Evolutionary conservation across 352 stramenopile genomes (phyloP).

Genomic region (Globisporangium paroecandrum): DNA sequence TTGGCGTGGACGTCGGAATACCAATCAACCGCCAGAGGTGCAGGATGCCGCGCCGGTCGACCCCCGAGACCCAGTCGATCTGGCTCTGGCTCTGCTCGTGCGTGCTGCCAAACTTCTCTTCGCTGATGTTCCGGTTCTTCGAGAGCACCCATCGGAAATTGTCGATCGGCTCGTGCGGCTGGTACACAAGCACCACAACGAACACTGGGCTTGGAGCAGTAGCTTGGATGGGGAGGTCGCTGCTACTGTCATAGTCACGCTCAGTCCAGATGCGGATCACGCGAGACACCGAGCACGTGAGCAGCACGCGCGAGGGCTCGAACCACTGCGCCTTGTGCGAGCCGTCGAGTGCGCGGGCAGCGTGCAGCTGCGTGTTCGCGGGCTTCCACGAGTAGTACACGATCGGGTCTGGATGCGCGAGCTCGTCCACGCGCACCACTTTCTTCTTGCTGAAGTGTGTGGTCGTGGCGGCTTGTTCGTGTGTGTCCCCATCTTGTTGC

Average conservation of each 20-base stretch:
- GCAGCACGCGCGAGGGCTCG: conserved; percentile 58
- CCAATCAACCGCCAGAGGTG: conserved; percentile 64
- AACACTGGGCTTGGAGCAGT: conserved; percentile 21
- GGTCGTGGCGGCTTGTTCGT: background rate
- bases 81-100: conserved; percentile 39
- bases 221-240: background rate
- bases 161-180: conserved; percentile 46
- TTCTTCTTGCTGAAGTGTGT: background rate
- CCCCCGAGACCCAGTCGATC: conserved; percentile 74
- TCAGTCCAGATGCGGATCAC: conserved; percentile 72
- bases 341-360: conserved; percentile 51
- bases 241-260: background rate
- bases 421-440: conserved; percentile 33
- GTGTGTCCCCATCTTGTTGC: background rate
- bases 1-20: conserved; percentile 24
- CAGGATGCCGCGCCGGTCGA: conserved; percentile 61
- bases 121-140: conserved; percentile 77
- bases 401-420: conserved; percentile 60
- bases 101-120: conserved; percentile 62
- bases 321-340: conserved; percentile 66
- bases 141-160: conserved; percentile 80
- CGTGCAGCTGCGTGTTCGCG: conserved; percentile 52
- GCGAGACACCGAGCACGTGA: conserved; percentile 62
- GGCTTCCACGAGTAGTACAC: conserved; percentile 84
- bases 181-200: conserved; percentile 40